Base-by-base conservation (phyloP, 345 rosid species). In the Triadica sebifera region DNA sequence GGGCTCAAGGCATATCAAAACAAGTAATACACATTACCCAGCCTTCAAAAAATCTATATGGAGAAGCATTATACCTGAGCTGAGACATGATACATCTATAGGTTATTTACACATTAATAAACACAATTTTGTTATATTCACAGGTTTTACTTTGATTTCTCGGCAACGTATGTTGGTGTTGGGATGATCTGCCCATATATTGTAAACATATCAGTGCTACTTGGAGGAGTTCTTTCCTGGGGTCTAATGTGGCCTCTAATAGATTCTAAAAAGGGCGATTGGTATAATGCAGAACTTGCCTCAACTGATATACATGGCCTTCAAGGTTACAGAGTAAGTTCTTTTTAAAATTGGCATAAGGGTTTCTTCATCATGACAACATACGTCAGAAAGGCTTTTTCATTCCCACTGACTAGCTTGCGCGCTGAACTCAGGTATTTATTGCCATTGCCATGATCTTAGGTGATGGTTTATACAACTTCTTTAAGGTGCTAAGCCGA, bases 231-330 rank as follows among this genome's bases (percentile, higher is more conserved):
- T 15, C 69, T 80, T 39, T 80, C 83, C 4, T 80, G 83, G 83
- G 83, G 83, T 66, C 29, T 80, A 24, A 80, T 80, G 83, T 80
- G 83, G 83, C 83, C 83, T 56, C 74, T 80, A 9, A 80, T 80
- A 24, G 69, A 75, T 1, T 67, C 52, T 20, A 72, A 43, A 59
- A 75, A 67, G 58, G 79, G 77, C 58, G 62, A 76, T 45, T 80
- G 83, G 83, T 80, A 41, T 72, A 5, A 66, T 67, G 77, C 74
- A 20, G 74, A 62, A 6, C 79, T 79, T 37, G 1, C 7, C 6
- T 7, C 79, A 5, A 51, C 8, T 25, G 63, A 43, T 50, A 60
- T 80, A 3, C 76, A 55, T 34, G 83, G 83, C 46, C 76, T 80
- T 38, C 80, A 76, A 56, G 80, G 83, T 72, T 80, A 80, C 76